Base-by-base conservation (phyloP, 345 rosid species). In the Toxicodendron radicans region DNA sequence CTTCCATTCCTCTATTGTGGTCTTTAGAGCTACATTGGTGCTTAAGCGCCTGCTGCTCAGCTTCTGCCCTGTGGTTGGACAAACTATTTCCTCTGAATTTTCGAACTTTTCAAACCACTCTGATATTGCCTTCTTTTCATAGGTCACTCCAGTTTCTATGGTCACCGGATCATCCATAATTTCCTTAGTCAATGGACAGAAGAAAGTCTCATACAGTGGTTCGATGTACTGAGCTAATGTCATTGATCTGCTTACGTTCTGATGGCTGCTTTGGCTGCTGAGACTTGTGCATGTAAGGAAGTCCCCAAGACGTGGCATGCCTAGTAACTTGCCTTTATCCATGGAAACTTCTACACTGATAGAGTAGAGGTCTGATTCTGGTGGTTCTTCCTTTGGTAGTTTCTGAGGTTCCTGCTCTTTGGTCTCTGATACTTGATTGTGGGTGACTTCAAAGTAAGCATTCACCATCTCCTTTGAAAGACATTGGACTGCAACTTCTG, bases 161-260 rank as follows among this genome's bases (percentile, higher is more conserved):
- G 92, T 90, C 48, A 94, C 97, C 18, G 98, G 98, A 83, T 94
- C 97, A 24, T 86, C 89, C 98, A 94, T 94, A 62, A 92, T 58
- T 60, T 88, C 84, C 84, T 86, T 89, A 41, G 95, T 89, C 81
- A 94, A 69, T 18, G 97, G 97, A 78, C 98, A 94, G 85, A 76
- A 87, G 87, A 94, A 94, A 52, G 90, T 73, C 59, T 85, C 86
- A 71, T 94, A 94, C 23, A 87, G 83, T 57, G 98, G 97, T 77
- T 94, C 97, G 24, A 85, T 78, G 64, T 81, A 77, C 72, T 85
- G 86, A 80, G 87, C 79, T 78, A 83, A 77, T 70, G 76, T 45
- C 58, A 83, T 60, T 52, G 90, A 79, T 58, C 76, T 73, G 66
- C 85, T 82, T 11, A 60, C 73, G 54, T 7, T 73, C 41, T 74